Base-by-base conservation (phyloP, 31 red algal species). In the Asparagopsis taxiformis region DNA sequence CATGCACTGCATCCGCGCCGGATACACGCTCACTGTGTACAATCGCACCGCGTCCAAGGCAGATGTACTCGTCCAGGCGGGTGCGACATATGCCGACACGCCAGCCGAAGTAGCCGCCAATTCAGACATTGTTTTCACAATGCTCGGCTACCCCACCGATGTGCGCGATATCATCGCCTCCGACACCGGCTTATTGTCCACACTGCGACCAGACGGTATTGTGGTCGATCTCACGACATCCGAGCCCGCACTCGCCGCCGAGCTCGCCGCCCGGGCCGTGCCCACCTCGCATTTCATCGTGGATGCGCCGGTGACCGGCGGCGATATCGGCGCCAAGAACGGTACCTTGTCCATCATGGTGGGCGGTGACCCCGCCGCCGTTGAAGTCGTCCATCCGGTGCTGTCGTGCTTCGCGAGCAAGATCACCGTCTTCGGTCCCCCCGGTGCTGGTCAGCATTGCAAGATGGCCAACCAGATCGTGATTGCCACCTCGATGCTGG, bases 401-500 rank as follows among this genome's bases (percentile, higher is more conserved):
- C 65, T 96, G 3, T 43, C 84, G 15, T 74, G 72, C 51, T 90
- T 96, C 33, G 77, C 73, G 20, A 39, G 34, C 24, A 72, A 59
- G n/a, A 63, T 96, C 16, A 75, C 70, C 19, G 49, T 68, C 11
- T 86, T 90, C 56, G 78, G 70, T 3, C 59, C 48, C 9, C 38
- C 85, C 1, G 85, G 92, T 19, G 51, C 43, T 29, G 92, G 92
- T 4, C 92, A 96, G 63, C 85, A 90, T 49, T 71, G 69, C 61
- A 96, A 90, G 53, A 69, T 85, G 64, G 92, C 80, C 26, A 96
- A 96, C 65, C 92, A 96, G 51, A 80, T 96, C 31, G 60, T 58
- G 11, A 85, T 90, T 39, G 85, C 86, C 8, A 63, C 85, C 17
- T 55, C 49, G 26, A 96, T 90, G 85, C 20, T 96, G 13, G 92